These are phyloP conservation scores for Rhodotorula sp. DNA, from an alignment of 1,284 basidiomycete species.

Conservation along the genomic window DNA sequence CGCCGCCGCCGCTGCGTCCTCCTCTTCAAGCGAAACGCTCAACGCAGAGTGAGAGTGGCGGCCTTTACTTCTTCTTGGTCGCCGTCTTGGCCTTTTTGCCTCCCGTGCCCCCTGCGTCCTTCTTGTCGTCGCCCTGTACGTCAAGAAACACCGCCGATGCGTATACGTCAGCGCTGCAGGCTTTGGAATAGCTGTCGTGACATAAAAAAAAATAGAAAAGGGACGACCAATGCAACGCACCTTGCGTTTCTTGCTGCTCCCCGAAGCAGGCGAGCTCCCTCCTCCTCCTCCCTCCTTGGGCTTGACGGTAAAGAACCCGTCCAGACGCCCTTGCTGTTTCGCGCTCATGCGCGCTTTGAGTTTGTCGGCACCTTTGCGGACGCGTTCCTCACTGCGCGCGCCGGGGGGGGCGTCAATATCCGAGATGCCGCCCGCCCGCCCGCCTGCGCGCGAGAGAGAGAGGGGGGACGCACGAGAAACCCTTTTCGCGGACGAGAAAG, in stretches of 20 bases:
- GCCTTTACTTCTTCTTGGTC: conserved; percentile 20
- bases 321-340: conserved; percentile 94
- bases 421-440: not conserved
- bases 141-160: no score
- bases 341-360: conserved; percentile 78
- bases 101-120: conserved; percentile 14
- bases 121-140: conserved; percentile 29
- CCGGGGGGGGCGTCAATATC: not conserved
- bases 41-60: no score
- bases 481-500: conserved; percentile 91
- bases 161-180: no score
- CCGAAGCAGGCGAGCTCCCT: no score
- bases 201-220: no score
- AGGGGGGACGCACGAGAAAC: conserved; percentile 75
- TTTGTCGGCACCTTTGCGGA: conserved; percentile 92
- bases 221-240: conserved; percentile 1
- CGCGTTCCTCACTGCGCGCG: conserved; percentile 81
- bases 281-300: conserved; percentile 21
- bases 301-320: conserved; percentile 75
- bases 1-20: no score
- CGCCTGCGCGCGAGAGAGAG: no score
- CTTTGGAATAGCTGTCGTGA: no score
- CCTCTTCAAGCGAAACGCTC: no score
- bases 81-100: conserved; percentile 33
- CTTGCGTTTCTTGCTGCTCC: conserved; percentile 20